Evolutionary conservation across 257 asterid genomes (phyloP), one percentile per base, ranked within the genome.

Genomic region (Verbena officinalis): DNA sequence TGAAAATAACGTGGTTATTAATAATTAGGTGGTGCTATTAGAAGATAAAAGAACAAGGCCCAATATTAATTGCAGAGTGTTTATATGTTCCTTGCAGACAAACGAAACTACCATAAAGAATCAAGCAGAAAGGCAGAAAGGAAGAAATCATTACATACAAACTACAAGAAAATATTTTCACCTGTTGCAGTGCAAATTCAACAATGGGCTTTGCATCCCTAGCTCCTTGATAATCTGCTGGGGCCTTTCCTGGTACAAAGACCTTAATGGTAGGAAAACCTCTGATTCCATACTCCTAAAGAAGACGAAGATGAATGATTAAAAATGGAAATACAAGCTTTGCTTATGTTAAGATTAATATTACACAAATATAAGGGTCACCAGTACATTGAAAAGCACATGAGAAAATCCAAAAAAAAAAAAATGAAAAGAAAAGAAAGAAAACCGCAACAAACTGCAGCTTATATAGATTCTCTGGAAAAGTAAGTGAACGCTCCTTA

Each of bases 201-300:
- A 78, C 93, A 58, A 94, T 86, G 66, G 99, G 81, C 80, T 90
- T 94, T 24, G 49, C 83, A 11, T 94, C 99, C 76, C 99, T 83
- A 38, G 96, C 96, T 73, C 97, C 99, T 83, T 88, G 95, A 61
- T 90, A 94, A 73, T 88, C 94, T 17, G 75, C 82, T 8, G 96
- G 95, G 44, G 96, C 57, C 69, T 94, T 90, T 19, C 99, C 99
- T 8, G 97, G 95, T 59, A 61, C 91, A 83, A 94, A 94, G 21
- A 90, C 94, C 81, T 94, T 94, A 61, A 94, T 88, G 75, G 96
- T 94, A 16, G 99, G 99, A 82, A 90, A 94, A 15, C 99, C 96
- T 80, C 31, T 65, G 64, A 94, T 88, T 19, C 95, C 97, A 77
- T 84, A 88, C 73, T 94, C 99, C 99, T 94, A 73, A 62, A 77